These are phyloP conservation scores for Parathielavia hyrcaniae DNA, from an alignment of 495 filamentous ascomycete species.

Conservation along the genomic window DNA sequence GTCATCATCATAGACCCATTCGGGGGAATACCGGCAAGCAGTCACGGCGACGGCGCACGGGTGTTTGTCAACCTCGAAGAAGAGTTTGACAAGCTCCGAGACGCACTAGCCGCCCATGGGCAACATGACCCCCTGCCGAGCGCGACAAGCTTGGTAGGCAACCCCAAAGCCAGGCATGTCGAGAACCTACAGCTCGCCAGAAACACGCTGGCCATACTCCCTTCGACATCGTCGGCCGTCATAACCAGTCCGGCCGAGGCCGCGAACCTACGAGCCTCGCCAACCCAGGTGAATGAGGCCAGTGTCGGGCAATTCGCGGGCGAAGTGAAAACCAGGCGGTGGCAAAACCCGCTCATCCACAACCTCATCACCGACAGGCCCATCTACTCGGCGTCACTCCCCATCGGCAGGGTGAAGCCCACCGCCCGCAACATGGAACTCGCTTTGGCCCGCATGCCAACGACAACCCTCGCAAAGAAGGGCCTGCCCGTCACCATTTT, in stretches of 20 bases:
- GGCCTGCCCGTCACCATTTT: conserved; percentile 84
- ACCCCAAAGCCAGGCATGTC: conserved; percentile 42
- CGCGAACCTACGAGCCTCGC: conserved; percentile 6
- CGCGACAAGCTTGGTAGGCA: conserved; percentile 1
- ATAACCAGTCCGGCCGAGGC: conserved; percentile 74
- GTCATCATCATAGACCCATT: conserved; percentile 84
- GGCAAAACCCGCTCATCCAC: conserved; percentile 90
- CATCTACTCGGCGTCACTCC: conserved; percentile 81
- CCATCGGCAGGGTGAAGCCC: conserved; percentile 51
- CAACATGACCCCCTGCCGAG: not conserved
- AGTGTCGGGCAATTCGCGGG: conserved; percentile 47
- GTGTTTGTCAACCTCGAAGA: conserved; percentile 95
- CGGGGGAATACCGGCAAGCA: conserved; percentile 74
- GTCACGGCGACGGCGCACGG: conserved; percentile 62
- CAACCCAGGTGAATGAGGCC: conserved; percentile 37
- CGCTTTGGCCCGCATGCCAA: conserved; percentile 32
- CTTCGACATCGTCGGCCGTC: conserved; percentile 74
- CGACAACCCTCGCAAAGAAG: conserved; percentile 79
- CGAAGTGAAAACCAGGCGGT: conserved; percentile 64
- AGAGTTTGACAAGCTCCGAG: conserved; percentile 63
- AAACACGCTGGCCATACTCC: conserved; percentile 66
- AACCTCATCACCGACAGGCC: conserved; percentile 96
- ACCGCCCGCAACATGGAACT: conserved; percentile 15
- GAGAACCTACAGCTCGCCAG: conserved; percentile 67
- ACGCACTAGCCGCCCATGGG: conserved; percentile 44